Evolutionary conservation across 176 grass and related monocot genomes (phyloP).

Genomic region (Alopecurus myosuroides): DNA sequence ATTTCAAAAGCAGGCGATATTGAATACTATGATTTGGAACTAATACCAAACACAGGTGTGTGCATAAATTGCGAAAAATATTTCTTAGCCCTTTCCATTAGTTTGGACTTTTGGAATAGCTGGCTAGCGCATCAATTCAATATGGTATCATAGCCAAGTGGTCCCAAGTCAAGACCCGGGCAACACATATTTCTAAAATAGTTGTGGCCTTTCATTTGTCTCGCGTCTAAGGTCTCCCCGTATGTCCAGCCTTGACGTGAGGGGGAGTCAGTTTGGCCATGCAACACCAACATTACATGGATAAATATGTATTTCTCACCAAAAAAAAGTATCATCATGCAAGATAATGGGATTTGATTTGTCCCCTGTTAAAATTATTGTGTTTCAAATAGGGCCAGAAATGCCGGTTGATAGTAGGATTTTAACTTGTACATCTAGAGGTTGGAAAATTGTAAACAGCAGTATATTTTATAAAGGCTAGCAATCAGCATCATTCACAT

Average conservation of each 20-base stretch:
- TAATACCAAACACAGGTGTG: background rate
- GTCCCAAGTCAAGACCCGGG: too few relatives aligned
- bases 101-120: too few relatives aligned
- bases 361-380: background rate
- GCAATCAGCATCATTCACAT: background rate
- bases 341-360: background rate
- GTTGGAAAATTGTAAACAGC: background rate
- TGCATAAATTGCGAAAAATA: background rate
- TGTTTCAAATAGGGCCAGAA: background rate
- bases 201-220: too few relatives aligned
- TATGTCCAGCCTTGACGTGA: too few relatives aligned
- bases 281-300: background rate
- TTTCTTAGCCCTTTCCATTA: too few relatives aligned
- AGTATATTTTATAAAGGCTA: background rate
- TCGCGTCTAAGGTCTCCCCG: too few relatives aligned
- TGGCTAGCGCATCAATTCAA: too few relatives aligned
- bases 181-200: too few relatives aligned
- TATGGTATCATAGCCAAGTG: too few relatives aligned
- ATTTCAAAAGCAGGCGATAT: background rate
- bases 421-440: background rate
- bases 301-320: background rate
- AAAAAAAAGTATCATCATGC: background rate
- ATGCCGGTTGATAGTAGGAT: background rate
- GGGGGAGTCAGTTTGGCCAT: background rate
- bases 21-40: background rate